Base-by-base conservation (phyloP, 768 basidiomycete genomes). In the Russula earlei region DNA sequence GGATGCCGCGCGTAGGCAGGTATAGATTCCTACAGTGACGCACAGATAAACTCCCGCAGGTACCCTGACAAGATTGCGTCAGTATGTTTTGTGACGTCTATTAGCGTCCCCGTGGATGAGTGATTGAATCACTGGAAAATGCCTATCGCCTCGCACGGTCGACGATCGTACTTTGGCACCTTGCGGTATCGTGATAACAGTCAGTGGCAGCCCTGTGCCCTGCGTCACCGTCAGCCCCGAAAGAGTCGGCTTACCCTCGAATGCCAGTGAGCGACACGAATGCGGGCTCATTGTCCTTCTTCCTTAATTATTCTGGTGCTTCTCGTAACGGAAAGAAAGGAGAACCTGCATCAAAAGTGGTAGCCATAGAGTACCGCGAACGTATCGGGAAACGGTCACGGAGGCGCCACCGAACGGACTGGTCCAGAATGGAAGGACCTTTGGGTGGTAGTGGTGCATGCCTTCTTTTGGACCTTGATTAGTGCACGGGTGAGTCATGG, bases 151-250 rank as follows among this genome's bases (percentile, higher is more conserved):
- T 46, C 37, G 38, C 24, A 27, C 17, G 14, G 34, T 11, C 22
- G 27, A 24, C 47, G 41, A 54, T 54, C 47, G 29, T 37, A 33
- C n/a, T n/a, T n/a, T n/a, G n/a, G n/a, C 37, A 34, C 25, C 11
- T 45, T 36, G 44, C 46, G 4, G 11, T 8, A 48, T 54, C 50
- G 33, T 37, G 29, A 54, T 48, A 29, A 58, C 41, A 1, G 45
- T 49, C 29, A 11, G 41, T 44, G 34, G 51, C 48, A 49, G 47
- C 57, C 57, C 57, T 58, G 1, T 37, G 27, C 57, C 57, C 57
- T 49, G 25, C n/a, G 7, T 31, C 41, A 17, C 27, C 11, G n/a
- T 54, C 47, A 53, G 20, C 40, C 20, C 47, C 47, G 57, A 6
- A 42, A 44, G 42, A 25, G 2, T 34, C 46, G 27, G 40, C 14